A percentile compares a stretch with the other conserved stretches of the same genome.
These are phyloP conservation scores for Gnetum montanum DNA, from an alignment of 75 land plant species.

Conservation along the genomic window DNA sequence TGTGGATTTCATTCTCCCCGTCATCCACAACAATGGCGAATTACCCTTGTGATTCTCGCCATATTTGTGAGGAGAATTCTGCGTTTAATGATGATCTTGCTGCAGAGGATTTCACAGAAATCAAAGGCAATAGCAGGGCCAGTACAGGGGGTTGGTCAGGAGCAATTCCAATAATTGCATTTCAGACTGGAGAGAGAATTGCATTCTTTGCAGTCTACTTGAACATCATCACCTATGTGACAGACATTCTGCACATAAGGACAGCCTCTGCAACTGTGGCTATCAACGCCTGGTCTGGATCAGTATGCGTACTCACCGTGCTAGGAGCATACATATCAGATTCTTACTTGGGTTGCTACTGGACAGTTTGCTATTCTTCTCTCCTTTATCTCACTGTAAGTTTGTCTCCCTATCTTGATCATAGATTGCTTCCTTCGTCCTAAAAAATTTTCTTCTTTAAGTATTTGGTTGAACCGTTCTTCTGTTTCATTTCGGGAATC, in stretches of 20 bases:
- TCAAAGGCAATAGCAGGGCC: too few relatives aligned
- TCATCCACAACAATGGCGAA: too few relatives aligned
- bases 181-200: conserved; percentile 43
- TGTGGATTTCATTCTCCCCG: too few relatives aligned
- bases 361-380: conserved; percentile 42
- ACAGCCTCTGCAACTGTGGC: conserved; percentile 29
- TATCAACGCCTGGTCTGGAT: conserved; percentile 44
- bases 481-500: too few relatives aligned
- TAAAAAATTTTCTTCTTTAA: too few relatives aligned
- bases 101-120: too few relatives aligned
- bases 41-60: too few relatives aligned
- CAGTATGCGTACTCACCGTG: conserved; percentile 24
- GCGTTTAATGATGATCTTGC: too few relatives aligned
- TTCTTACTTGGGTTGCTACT: conserved; percentile 45
- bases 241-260: conserved; percentile 27
- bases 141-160: conserved; percentile 5
- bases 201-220: conserved; percentile 40
- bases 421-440: too few relatives aligned
- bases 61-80: too few relatives aligned
- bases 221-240: conserved; percentile 43
- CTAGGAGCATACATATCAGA: conserved; percentile 53
- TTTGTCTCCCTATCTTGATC: too few relatives aligned
- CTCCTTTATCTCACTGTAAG: conserved; percentile 45
- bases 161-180: conserved; percentile 12
- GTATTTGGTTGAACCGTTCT: too few relatives aligned